phyloP scores from a whole-genome alignment of 1,139 yeast species.

The Geotrichum histeridarum region DNA sequence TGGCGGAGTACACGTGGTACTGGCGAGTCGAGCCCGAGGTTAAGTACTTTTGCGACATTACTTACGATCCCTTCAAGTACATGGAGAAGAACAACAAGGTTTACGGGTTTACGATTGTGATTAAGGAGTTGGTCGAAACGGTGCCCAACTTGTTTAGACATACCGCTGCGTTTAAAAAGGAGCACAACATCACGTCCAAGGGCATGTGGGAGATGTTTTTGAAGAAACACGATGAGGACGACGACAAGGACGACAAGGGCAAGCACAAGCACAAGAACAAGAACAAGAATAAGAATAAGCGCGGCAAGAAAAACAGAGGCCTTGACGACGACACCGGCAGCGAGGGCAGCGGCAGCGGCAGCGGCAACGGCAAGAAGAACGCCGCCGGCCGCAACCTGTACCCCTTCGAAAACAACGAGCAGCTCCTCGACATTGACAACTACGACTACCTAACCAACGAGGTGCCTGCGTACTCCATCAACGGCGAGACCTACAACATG shows the following conservation, averaged over 20 bases:
- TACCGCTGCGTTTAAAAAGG: conserved; percentile 57
- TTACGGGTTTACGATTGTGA: conserved; percentile 77
- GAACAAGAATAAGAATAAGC: conserved; percentile 34
- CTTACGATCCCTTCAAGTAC: conserved; percentile 83
- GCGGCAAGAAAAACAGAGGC: conserved; percentile 22
- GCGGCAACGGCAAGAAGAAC: conserved; percentile 14
- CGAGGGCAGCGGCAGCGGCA: conserved; percentile 25
- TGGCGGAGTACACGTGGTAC: conserved; percentile 70
- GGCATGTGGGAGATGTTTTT: conserved; percentile 41
- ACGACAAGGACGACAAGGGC: conserved; percentile 19
- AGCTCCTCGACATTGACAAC: conserved; percentile 18
- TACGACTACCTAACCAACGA: conserved; percentile 21
- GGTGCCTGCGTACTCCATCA: conserved; percentile 40
- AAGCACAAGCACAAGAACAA: conserved; percentile 26
- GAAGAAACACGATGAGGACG: conserved; percentile 26
- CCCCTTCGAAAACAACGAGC: conserved; percentile 15
- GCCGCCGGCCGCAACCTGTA: conserved; percentile 17
- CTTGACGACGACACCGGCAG: conserved; percentile 21
- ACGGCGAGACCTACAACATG: conserved; percentile 64
- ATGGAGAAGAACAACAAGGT: conserved; percentile 66
- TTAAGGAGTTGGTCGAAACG: conserved; percentile 70
- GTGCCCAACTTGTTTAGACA: conserved; percentile 74
- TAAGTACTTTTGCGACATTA: conserved; percentile 79
- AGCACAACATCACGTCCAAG: conserved; percentile 46
- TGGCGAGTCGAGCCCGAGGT: conserved; percentile 95